phyloP scores from a whole-genome alignment of 2,329 filamentous ascomycete genomes.

The Verticillium dahliae region DNA sequence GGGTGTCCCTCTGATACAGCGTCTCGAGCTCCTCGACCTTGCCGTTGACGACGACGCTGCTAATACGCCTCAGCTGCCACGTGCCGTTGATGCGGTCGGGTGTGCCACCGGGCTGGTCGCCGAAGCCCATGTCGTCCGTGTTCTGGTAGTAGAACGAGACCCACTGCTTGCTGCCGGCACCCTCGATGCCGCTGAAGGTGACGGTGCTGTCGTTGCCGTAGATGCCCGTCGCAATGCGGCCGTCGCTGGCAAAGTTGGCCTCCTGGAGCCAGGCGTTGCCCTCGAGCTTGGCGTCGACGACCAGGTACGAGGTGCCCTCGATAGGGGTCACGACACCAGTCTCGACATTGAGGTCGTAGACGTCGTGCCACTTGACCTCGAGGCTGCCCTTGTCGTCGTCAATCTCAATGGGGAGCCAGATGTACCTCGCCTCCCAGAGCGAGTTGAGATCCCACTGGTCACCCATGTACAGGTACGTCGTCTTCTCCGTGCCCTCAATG shows the following conservation, averaged over 20 bases:
- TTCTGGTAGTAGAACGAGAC: slow-evolving; percentile 52
- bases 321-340: slow-evolving; percentile 40
- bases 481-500: slow-evolving; percentile 40
- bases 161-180: slow-evolving; percentile 43
- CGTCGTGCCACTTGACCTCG: slow-evolving; percentile 42
- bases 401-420: slow-evolving; percentile 48
- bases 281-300: slow-evolving; percentile 31
- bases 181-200: slow-evolving; percentile 34
- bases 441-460: slow-evolving; percentile 46
- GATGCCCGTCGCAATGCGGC: slow-evolving; percentile 42
- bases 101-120: slow-evolving; percentile 43
- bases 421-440: slow-evolving; percentile 48
- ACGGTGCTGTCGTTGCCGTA: slow-evolving; percentile 45
- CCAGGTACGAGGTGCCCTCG: slow-evolving; percentile 39
- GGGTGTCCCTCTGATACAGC: slow-evolving; percentile 43
- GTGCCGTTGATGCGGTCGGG: slow-evolving; percentile 53
- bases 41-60: slow-evolving; percentile 52
- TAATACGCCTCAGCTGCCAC: slow-evolving; percentile 53
- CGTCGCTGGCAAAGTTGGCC: slow-evolving; percentile 39
- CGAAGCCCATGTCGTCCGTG: slow-evolving; percentile 54
- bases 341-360: slow-evolving; percentile 46
- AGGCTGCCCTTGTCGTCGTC: slow-evolving; percentile 41
- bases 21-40: slow-evolving; percentile 33
- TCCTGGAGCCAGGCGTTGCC: slow-evolving; percentile 43
- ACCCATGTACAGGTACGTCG: slow-evolving; percentile 41